These are phyloP conservation scores for Yamadazyma sp. DNA, from an alignment of 805 yeast species.

Conservation along the genomic window DNA sequence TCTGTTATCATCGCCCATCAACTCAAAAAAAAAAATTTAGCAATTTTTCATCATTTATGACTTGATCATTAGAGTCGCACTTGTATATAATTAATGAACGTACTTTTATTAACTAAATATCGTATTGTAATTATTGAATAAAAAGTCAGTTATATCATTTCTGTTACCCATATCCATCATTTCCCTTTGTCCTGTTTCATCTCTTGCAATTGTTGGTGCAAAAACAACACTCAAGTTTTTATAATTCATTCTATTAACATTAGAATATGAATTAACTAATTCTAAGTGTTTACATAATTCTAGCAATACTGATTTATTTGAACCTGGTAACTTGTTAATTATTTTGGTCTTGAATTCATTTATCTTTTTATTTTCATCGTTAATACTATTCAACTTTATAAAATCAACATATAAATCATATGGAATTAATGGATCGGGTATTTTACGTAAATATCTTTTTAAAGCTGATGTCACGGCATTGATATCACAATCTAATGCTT, in stretches of 20 bases:
- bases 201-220: constrained; percentile 89
- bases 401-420: constrained; percentile 64
- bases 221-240: constrained; percentile 87
- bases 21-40: no score
- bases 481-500: constrained; percentile 57
- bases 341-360: constrained; percentile 42
- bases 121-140: constrained; percentile 46
- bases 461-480: constrained; percentile 84
- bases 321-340: constrained; percentile 55
- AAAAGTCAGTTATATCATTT: constrained; percentile 72
- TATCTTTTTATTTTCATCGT: constrained; percentile 28
- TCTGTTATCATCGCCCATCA: no score
- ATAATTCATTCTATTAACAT: constrained; percentile 73
- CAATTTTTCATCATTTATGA: no score
- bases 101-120: constrained; percentile 10
- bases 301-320: constrained; percentile 60
- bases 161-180: constrained; percentile 79
- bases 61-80: background rate
- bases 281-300: constrained; percentile 63
- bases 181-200: constrained; percentile 75
- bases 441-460: constrained; percentile 79
- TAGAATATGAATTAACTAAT: constrained; percentile 51
- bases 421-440: constrained; percentile 84
- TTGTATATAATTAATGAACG: background rate
- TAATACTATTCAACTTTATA: constrained; percentile 43